Evolutionary conservation across 2,329 filamentous ascomycete species (phyloP).

Genomic region (Colletotrichum sp.): DNA sequence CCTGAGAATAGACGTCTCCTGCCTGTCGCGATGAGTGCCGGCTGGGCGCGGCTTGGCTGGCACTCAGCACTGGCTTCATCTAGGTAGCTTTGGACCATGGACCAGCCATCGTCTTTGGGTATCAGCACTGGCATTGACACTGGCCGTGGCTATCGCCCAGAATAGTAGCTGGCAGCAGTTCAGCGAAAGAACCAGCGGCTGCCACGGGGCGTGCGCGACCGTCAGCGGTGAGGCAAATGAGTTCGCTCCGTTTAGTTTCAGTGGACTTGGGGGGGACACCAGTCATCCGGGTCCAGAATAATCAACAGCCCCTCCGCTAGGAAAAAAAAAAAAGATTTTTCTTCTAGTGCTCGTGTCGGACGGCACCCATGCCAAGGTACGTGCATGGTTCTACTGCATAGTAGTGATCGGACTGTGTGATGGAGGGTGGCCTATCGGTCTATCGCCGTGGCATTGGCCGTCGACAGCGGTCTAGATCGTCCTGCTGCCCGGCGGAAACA

Average conservation of each 20-base stretch:
- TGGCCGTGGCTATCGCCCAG: neutral
- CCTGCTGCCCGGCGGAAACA: neutral
- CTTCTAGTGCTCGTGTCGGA: neutral
- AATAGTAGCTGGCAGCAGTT: constrained; percentile 3
- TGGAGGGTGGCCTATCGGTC: constrained; percentile 19
- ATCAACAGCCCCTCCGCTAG: neutral
- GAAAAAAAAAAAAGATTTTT: neutral
- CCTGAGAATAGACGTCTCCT: neutral
- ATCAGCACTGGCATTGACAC: neutral
- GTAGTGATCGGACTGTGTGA: constrained; percentile 1
- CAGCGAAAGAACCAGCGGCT: neutral
- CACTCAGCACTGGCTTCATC: neutral
- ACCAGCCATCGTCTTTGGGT: neutral
- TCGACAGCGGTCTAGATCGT: neutral
- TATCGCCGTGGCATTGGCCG: constrained; percentile 4
- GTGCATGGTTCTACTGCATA: neutral
- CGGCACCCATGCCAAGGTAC: neutral
- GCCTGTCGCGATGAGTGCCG: neutral
- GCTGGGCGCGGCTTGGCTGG: neutral
- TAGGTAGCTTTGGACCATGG: neutral
- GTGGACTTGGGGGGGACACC: neutral
- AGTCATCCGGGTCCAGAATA: constrained; percentile 8
- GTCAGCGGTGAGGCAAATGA: constrained; percentile 14
- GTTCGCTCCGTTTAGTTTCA: constrained; percentile 2
- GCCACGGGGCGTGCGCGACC: neutral